These are phyloP conservation scores for Penicillium sp. DNA, from an alignment of 2,329 filamentous ascomycete species.

Conservation along the genomic window DNA sequence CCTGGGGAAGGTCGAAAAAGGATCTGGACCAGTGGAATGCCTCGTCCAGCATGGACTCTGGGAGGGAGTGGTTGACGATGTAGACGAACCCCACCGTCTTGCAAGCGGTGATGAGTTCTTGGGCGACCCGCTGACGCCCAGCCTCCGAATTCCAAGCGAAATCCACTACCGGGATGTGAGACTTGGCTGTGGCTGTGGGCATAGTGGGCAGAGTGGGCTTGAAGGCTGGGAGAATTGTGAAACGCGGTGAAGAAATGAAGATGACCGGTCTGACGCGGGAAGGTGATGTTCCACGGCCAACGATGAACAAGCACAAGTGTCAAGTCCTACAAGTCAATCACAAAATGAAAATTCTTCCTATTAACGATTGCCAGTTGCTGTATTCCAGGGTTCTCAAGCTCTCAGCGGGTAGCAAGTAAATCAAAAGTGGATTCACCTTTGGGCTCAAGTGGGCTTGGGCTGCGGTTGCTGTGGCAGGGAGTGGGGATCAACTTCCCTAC, in stretches of 20 bases:
- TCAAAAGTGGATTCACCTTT: background rate
- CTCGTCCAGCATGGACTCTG: constrained; percentile 40
- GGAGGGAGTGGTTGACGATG: constrained; percentile 52
- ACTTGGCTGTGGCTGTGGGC: constrained; percentile 3
- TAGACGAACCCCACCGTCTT: constrained; percentile 52
- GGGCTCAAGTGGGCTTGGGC: background rate
- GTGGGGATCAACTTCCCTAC: constrained; percentile 32
- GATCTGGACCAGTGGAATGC: constrained; percentile 49
- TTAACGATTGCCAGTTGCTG: too few species aligned
- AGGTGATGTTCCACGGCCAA: too few species aligned
- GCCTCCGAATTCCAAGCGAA: constrained; percentile 39
- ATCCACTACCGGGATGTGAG: constrained; percentile 42
- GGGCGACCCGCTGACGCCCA: constrained; percentile 36
- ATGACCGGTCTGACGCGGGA: background rate
- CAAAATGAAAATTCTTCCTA: too few species aligned
- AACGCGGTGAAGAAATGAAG: background rate
- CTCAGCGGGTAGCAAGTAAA: too few species aligned
- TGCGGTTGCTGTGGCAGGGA: constrained; percentile 38
- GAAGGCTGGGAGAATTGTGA: background rate
- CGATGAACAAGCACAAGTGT: too few species aligned
- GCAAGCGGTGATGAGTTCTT: constrained; percentile 45
- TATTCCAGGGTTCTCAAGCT: too few species aligned
- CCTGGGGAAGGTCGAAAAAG: constrained; percentile 48
- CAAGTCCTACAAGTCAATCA: too few species aligned
- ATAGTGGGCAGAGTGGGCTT: background rate